Evolutionary conservation across 441 rosid species (phyloP).

Genomic region (Raphanus hybrid): DNA sequence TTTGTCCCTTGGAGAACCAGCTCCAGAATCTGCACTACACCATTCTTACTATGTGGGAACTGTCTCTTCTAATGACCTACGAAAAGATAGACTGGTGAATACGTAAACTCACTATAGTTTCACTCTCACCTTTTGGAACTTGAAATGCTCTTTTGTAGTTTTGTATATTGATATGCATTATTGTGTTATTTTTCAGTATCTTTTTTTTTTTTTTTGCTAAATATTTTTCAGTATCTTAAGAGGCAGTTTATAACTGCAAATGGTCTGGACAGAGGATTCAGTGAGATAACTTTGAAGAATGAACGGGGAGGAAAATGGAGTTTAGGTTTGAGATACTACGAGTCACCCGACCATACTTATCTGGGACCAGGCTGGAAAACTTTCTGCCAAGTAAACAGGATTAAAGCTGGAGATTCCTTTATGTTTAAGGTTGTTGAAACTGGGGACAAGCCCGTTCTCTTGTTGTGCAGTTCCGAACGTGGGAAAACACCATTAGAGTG

Average conservation of each 20-base stretch:
- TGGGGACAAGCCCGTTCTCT: constrained; percentile 20
- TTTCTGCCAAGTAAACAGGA: constrained; percentile 29
- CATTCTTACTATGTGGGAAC: constrained; percentile 14
- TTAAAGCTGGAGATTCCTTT: constrained; percentile 24
- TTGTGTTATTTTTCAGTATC: constrained; percentile 25
- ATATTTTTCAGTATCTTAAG: constrained; percentile 25
- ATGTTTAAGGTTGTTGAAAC: constrained; percentile 15
- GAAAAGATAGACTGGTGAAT: constrained; percentile 6
- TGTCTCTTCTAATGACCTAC: neutral
- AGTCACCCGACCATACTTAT: neutral
- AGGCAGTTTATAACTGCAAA: constrained; percentile 19
- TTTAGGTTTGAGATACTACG: constrained; percentile 10
- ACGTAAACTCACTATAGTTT: constrained; percentile 8
- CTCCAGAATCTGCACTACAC: constrained; percentile 1
- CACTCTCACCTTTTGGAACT: neutral
- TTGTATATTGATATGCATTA: neutral
- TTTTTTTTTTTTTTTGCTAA: no score
- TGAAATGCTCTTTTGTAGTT: neutral
- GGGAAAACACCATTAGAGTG: neutral
- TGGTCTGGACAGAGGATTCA: constrained; percentile 29
- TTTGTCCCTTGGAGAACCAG: constrained; percentile 18
- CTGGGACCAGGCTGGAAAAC: constrained; percentile 29
- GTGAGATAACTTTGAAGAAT: constrained; percentile 28
- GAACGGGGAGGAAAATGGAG: constrained; percentile 25
- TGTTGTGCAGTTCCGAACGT: constrained; percentile 13